These are phyloP conservation scores for Lasiosphaeris hirsuta DNA, from an alignment of 495 filamentous ascomycete species.

Conservation along the genomic window DNA sequence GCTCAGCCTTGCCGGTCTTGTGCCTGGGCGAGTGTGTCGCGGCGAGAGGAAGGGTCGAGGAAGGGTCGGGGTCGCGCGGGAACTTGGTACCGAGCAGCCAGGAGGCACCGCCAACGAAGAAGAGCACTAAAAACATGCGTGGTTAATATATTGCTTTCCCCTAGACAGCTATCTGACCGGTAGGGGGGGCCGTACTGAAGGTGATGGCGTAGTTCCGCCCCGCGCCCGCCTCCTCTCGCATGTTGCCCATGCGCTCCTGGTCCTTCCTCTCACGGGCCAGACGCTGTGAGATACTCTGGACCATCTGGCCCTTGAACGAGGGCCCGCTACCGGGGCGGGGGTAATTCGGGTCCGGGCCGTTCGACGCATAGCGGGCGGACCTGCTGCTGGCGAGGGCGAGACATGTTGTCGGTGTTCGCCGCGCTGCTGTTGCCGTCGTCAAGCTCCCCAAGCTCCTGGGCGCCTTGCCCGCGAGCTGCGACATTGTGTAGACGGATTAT, in stretches of 20 bases:
- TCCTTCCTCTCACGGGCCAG: constrained; percentile 71
- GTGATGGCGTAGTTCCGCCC: constrained; percentile 59
- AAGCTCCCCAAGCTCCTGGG: constrained; percentile 22
- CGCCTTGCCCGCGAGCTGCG: constrained; percentile 31
- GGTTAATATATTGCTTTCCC: background rate
- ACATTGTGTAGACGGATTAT: constrained; percentile 19
- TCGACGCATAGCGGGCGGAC: constrained; percentile 17
- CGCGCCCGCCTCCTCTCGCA: constrained; percentile 50
- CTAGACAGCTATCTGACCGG: background rate
- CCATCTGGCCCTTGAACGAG: constrained; percentile 82
- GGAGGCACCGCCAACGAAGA: constrained; percentile 57
- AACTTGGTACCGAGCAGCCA: constrained; percentile 70
- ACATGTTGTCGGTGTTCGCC: constrained; percentile 2
- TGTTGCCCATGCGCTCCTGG: constrained; percentile 59
- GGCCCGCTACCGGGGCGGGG: constrained; percentile 17
- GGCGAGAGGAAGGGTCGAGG: constrained; percentile 71
- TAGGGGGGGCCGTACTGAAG: constrained; percentile 49
- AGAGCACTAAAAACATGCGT: constrained; percentile 41
- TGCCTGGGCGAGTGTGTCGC: constrained; percentile 60
- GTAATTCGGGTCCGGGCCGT: constrained; percentile 15
- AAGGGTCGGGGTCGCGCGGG: constrained; percentile 54
- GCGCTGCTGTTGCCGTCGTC: constrained; percentile 7
- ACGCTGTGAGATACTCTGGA: constrained; percentile 75
- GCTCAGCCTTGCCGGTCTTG: constrained; percentile 66
- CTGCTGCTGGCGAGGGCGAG: constrained; percentile 6